Base-by-base conservation (phyloP, 306 rosid genomes). In the Senna tora region DNA sequence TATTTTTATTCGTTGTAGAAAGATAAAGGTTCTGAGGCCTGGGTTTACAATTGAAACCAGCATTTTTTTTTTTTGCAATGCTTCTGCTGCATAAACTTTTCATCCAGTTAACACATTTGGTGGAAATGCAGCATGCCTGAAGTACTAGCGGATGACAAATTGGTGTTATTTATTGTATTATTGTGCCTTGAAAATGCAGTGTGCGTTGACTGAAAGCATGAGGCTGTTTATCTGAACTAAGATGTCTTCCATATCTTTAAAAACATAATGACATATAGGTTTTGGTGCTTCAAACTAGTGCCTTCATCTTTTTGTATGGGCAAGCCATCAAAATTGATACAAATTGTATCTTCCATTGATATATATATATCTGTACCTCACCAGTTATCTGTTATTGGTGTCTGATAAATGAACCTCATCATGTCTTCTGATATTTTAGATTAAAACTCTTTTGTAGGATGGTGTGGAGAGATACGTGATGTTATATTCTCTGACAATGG, bases 391-490 rank as follows among this genome's bases (percentile, higher is more conserved):
- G 4, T 4, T 12, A 63, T 47, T 13, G 7, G 50, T 3, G 9
- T 46, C 21, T 16, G 9, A 5, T 38, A 33, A 21, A 38, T 41
- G 52, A 59, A 17, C 25, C 28, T 22, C 9, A 7, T 22, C 9
- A 7, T 14, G n/a, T 53, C 38, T 65, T 13, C 49, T 66, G 45
- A 71, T 60, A 51, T 72, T 53, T 30, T 42, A 32, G 20, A 61
- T 4, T 22, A 36, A 76, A 46, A 60, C 13, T 45, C 34, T 34
- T 75, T 80, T 61, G 81, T 84, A 92, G 98, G 99, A 72, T 94
- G 99, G 99, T 94, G 99, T 61, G 99, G 99, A 64, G 99, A 94
- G 82, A 84, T 94, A 69, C 89, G 99, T 32, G 99, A 94, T 85
- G 99, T 94, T 11, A 91, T 94, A 79, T 89, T 91, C 81, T 84